Percentiles rank a stretch among this genome's conserved stretches.
These are phyloP conservation scores for Apiospora koreana DNA, from an alignment of 2,329 filamentous ascomycete species.

Conservation along the genomic window DNA sequence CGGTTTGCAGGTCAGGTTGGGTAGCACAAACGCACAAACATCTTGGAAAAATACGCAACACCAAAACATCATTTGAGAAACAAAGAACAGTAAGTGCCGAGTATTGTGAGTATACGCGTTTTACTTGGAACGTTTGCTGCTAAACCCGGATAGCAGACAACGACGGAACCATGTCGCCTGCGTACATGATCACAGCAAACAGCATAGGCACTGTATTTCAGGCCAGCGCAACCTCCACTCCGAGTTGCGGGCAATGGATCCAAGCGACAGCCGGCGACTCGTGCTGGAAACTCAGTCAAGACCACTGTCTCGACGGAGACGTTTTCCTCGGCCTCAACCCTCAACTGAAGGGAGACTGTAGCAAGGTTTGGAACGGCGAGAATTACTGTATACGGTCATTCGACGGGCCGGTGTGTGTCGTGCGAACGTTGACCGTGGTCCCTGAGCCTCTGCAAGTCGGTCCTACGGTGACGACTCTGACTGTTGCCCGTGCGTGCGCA, in stretches of 20 bases:
- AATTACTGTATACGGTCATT: neutral
- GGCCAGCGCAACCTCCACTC: neutral
- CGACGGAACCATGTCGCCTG: neutral
- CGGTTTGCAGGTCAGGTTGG: neutral
- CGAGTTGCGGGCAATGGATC: neutral
- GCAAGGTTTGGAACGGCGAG: neutral
- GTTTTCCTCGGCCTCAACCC: neutral
- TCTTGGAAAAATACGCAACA: neutral
- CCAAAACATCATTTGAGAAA: too few species aligned
- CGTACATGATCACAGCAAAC: neutral
- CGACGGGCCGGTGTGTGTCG: constrained; percentile 1
- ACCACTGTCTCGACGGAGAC: neutral
- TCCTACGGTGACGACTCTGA: neutral
- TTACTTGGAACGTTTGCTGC: too few species aligned
- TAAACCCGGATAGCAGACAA: neutral
- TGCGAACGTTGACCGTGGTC: neutral
- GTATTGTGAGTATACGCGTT: neutral
- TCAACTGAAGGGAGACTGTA: neutral
- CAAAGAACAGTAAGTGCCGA: neutral
- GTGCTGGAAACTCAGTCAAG: neutral
- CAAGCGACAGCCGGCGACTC: neutral
- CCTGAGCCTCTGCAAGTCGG: neutral
- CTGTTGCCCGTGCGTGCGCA: neutral
- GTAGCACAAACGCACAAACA: neutral
- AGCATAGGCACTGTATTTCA: neutral